phyloP scores from a whole-genome alignment of 192 early-diverging fungal species.

The Coemansia sp. region DNA sequence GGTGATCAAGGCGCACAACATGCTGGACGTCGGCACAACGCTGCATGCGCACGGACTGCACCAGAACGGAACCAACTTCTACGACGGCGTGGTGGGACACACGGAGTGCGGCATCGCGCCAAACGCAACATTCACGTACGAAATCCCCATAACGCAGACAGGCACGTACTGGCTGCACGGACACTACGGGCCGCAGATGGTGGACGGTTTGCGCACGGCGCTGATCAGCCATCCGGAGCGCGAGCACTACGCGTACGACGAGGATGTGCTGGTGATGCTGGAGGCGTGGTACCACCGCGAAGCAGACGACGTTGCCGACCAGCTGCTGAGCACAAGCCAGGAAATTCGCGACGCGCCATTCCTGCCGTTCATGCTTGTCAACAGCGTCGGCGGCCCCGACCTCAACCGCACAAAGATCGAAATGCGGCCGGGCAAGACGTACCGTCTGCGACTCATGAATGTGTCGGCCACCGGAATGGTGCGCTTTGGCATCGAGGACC shows the following conservation, averaged over 20 bases:
- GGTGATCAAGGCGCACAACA: constrained; percentile 56
- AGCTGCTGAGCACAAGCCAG: constrained; percentile 60
- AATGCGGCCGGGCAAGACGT: constrained; percentile 77
- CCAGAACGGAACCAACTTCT: constrained; percentile 70
- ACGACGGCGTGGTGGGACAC: constrained; percentile 67
- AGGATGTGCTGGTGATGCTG: constrained; percentile 65
- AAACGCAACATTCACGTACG: constrained; percentile 65
- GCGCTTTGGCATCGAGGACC: constrained; percentile 76
- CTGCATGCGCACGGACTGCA: constrained; percentile 80
- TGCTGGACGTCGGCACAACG: constrained; percentile 61
- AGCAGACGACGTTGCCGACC: constrained; percentile 55
- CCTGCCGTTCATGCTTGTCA: constrained; percentile 54
- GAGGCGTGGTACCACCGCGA: constrained; percentile 74
- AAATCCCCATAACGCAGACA: constrained; percentile 62
- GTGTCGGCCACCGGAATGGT: constrained; percentile 73
- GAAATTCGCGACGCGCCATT: constrained; percentile 27
- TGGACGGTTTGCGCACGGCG: constrained; percentile 78
- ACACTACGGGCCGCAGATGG: constrained; percentile 71
- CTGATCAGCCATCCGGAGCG: constrained; percentile 64
- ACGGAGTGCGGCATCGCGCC: constrained; percentile 77
- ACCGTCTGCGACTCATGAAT: constrained; percentile 80
- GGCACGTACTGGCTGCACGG: constrained; percentile 88
- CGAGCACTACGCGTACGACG: constrained; percentile 65
- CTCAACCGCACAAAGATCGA: constrained; percentile 52
- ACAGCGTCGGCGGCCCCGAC: constrained; percentile 62